phyloP scores from a whole-genome alignment of 768 basidiomycete species.

The Tricholoma flavovirens region DNA sequence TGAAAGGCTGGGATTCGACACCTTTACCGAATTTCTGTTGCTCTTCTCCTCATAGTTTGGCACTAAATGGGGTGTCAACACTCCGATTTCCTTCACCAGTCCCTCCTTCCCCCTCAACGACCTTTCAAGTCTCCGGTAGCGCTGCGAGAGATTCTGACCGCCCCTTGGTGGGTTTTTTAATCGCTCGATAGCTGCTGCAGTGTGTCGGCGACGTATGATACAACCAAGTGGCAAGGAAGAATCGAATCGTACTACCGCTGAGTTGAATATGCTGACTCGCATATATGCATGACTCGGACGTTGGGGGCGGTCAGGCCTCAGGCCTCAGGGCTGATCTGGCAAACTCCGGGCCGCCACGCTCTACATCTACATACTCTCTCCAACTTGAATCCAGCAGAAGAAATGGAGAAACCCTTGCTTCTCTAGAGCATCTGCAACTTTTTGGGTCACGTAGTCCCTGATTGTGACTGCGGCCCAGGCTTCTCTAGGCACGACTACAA shows the following conservation, averaged over 20 bases:
- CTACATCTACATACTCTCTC: no score
- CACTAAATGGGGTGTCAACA: constrained; percentile 10
- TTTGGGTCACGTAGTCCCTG: no score
- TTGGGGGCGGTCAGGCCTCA: no score
- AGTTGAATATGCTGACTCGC: constrained; percentile 1
- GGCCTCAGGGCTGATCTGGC: no score
- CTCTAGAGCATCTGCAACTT: no score
- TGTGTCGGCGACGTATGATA: background rate
- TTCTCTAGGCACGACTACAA: background rate
- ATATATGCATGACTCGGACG: constrained; percentile 18
- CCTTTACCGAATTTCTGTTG: background rate
- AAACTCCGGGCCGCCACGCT: background rate
- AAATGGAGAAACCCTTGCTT: no score
- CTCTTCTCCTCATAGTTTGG: background rate
- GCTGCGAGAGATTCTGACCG: constrained; percentile 56
- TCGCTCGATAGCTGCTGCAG: constrained; percentile 11
- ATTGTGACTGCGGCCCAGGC: no score
- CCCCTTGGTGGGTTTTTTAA: constrained; percentile 28
- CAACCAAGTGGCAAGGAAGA: background rate
- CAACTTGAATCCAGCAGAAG: no score
- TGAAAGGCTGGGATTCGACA: background rate
- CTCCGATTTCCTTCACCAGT: constrained; percentile 22
- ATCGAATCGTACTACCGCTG: background rate
- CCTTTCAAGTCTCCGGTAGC: constrained; percentile 52
- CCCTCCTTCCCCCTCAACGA: constrained; percentile 40